These are phyloP conservation scores for Aspergillus novoparasiticus DNA, from an alignment of 2,329 filamentous ascomycete genomes.

Conservation along the genomic window DNA sequence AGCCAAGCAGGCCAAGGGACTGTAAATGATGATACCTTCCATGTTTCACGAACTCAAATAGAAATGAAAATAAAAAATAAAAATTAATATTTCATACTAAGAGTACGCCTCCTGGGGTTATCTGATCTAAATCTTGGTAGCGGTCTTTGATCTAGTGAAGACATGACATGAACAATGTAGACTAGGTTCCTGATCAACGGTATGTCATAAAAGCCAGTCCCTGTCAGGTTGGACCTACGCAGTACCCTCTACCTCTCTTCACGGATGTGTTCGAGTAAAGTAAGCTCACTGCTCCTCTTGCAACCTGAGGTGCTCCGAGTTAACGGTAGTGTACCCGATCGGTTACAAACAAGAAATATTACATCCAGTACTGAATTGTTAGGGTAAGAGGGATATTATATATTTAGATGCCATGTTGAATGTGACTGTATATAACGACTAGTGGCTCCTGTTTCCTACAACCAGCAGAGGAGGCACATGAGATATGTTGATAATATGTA, in stretches of 20 bases:
- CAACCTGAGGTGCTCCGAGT: background rate
- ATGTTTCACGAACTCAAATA: background rate
- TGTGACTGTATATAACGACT: background rate
- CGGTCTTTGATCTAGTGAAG: too few species aligned
- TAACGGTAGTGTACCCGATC: too few species aligned
- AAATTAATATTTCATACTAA: background rate
- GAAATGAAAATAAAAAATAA: background rate
- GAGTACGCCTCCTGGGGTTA: background rate
- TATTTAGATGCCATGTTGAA: background rate
- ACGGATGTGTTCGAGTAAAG: too few species aligned
- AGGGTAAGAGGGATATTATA: too few species aligned
- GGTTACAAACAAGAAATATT: background rate
- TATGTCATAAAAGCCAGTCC: too few species aligned
- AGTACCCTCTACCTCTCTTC: background rate
- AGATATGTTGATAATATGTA: background rate
- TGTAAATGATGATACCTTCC: slow-evolving; percentile 26
- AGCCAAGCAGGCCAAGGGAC: slow-evolving; percentile 64
- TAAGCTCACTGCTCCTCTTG: too few species aligned
- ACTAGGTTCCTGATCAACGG: background rate
- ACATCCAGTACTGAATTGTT: background rate
- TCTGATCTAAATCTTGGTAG: background rate
- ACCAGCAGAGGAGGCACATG: background rate
- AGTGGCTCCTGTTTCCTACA: background rate
- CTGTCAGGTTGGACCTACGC: too few species aligned
- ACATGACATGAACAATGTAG: too few species aligned